Percentiles rank a stretch among this genome's conserved stretches.
Evolutionary conservation across 1,284 basidiomycete species (phyloP).

Genomic region (Naganishia cerealis): DNA sequence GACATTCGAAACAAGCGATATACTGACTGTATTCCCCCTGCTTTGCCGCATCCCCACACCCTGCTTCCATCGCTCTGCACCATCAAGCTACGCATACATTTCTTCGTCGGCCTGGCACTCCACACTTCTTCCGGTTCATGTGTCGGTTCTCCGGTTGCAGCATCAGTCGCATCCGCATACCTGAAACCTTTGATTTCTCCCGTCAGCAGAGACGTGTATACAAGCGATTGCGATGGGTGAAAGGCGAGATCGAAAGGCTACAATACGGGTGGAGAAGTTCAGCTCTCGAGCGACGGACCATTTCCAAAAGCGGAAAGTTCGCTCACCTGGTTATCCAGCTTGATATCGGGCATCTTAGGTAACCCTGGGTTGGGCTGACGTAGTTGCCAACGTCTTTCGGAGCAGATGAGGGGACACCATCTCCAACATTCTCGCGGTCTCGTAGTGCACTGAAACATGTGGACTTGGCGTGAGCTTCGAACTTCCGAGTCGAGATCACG

Average conservation of each 20-base stretch:
- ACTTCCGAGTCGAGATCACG: too few species aligned
- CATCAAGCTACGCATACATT: constrained; percentile 72
- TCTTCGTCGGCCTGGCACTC: constrained; percentile 53
- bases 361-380: too few species aligned
- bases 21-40: constrained; percentile 69
- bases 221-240: constrained; percentile 68
- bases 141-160: constrained; percentile 34
- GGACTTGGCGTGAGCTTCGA: too few species aligned
- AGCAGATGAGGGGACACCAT: too few species aligned
- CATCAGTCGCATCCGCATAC: constrained; percentile 63
- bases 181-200: constrained; percentile 77
- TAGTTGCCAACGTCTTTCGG: too few species aligned
- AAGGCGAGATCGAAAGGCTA: constrained; percentile 89
- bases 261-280: not conserved
- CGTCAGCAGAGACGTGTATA: constrained; percentile 77
- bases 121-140: constrained; percentile 37
- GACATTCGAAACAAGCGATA: constrained; percentile 46
- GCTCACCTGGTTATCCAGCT: constrained; percentile 49
- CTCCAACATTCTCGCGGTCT: too few species aligned
- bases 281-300: not conserved
- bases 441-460: too few species aligned
- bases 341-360: constrained; percentile 50
- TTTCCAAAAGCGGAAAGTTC: not conserved
- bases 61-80: constrained; percentile 65
- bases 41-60: constrained; percentile 80